Percentiles rank a stretch among this genome's conserved stretches.
These are phyloP conservation scores for Neurospora sp. DNA, from an alignment of 495 filamentous ascomycete species.

Conservation along the genomic window DNA sequence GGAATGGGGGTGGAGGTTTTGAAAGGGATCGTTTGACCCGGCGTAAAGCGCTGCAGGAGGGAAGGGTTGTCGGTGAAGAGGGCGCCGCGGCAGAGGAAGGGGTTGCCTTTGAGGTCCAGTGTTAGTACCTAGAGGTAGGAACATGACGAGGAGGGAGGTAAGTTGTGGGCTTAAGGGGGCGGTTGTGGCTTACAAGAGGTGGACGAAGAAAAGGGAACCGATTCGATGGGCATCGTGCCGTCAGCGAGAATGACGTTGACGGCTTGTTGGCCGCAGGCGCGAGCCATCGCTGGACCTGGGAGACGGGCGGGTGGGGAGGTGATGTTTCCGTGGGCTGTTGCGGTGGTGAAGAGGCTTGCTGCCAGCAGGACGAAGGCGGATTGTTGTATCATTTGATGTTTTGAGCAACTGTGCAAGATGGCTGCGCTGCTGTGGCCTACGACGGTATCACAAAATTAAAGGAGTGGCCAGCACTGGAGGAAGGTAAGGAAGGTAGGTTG, in stretches of 20 bases:
- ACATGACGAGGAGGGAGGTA: background rate
- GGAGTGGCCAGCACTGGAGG: slow-evolving; percentile 19
- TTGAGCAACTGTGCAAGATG: background rate
- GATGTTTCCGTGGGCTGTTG: slow-evolving; percentile 54
- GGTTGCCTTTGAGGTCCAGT: slow-evolving; percentile 8
- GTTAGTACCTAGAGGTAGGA: background rate
- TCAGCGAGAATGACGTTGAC: slow-evolving; percentile 46
- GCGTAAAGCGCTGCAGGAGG: slow-evolving; percentile 48
- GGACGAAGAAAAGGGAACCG: background rate
- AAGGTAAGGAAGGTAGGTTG: background rate
- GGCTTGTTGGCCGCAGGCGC: slow-evolving; percentile 51
- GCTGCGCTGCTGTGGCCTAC: background rate
- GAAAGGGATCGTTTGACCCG: slow-evolving; percentile 49
- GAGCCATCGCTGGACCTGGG: slow-evolving; percentile 48
- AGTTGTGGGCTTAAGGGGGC: background rate
- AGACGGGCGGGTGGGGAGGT: slow-evolving; percentile 45
- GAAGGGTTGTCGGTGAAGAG: slow-evolving; percentile 56
- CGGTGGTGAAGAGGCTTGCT: slow-evolving; percentile 39
- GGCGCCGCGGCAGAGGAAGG: slow-evolving; percentile 54
- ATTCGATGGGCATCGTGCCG: slow-evolving; percentile 34
- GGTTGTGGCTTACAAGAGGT: background rate
- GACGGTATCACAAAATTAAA: slow-evolving; percentile 1
- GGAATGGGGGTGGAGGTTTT: slow-evolving; percentile 39
- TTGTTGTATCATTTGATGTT: background rate
- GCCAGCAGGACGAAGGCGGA: slow-evolving; percentile 20